Base-by-base conservation (phyloP, 169 alveolate species). In the Fabrea salina region DNA sequence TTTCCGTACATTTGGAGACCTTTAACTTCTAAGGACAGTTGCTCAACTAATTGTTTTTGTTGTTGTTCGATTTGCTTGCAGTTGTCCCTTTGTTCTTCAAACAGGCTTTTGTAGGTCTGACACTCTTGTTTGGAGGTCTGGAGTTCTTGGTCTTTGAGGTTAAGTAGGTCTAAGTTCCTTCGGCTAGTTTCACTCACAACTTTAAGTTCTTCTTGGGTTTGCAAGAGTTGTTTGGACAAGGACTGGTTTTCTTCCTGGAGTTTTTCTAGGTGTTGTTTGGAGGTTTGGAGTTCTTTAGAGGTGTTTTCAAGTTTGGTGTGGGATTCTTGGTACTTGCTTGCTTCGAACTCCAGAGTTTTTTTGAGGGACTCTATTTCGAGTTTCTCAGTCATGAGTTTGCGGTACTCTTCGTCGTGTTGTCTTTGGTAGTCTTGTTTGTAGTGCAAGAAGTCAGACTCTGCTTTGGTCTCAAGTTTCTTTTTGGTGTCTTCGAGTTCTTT, bases 361-460 rank as follows among this genome's bases (percentile, higher is more conserved):
- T 67, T 79, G 8, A 66, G 82, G 35, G 67, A 88, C 40, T 86
- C 87, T 6, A 86, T 49, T 37, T 86, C 49, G 33, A 82, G 67
- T 43, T 79, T 81, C 30, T 87, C 50, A 7, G 54, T 11, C 19
- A 43, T 61, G 3, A 79, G 4, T 8, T 78, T 85, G 39, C 86
- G 50, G 33, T 56, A 44, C 30, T 86, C 75, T 32, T 74, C 83
- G 6, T 82, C 75, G 56, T 35, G 66, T 44, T 77, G 50, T 44
- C 87, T 33, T 33, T 83, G 75, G 51, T 57, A 54, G 25, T 83
- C 83, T 11, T 57, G 27, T 44, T 86, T 86, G 54, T 27, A 77
- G 13, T 47, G 64, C n/a, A 67, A 59, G 16, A 86, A 51, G 6
- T 83, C 86, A 25, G 68, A 84, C 1, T 51, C 11, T n/a, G 54